Conservation (phyloP, 257 asterid species). For the Mitragyna speciosa region DNA sequence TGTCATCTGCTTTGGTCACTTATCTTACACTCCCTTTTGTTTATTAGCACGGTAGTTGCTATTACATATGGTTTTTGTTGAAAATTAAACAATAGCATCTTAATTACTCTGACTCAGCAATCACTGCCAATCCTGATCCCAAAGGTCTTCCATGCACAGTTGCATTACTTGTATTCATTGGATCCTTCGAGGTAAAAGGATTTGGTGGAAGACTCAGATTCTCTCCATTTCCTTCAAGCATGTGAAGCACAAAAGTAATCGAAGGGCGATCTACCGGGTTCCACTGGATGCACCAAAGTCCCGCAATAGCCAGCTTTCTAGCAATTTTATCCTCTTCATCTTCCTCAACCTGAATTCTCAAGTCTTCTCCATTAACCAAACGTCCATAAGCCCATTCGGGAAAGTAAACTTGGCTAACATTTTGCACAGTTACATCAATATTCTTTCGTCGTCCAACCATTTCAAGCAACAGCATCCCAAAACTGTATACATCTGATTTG, state of each 20-base stretch:
- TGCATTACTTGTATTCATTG: neutral
- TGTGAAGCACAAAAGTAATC: slow-evolving; percentile 26
- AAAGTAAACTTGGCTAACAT: slow-evolving; percentile 19
- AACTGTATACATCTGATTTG: slow-evolving; percentile 39
- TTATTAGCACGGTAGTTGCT: too few species aligned
- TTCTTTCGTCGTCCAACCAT: slow-evolving; percentile 47
- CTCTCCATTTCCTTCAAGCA: slow-evolving; percentile 31
- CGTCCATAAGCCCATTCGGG: slow-evolving; percentile 36
- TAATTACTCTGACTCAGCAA: neutral
- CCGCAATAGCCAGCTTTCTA: slow-evolving; percentile 18
- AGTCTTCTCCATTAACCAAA: slow-evolving; percentile 22
- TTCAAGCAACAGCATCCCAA: slow-evolving; percentile 40
- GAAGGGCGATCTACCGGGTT: slow-evolving; percentile 27
- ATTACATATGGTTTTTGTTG: neutral
- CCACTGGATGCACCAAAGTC: slow-evolving; percentile 41
- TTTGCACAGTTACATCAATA: slow-evolving; percentile 11
- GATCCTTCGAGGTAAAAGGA: neutral
- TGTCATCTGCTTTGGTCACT: too few species aligned
- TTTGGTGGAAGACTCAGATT: neutral
- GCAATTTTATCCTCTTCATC: slow-evolving; percentile 6
- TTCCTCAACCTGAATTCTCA: slow-evolving; percentile 12
- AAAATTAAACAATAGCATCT: neutral
- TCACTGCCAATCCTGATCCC: neutral
- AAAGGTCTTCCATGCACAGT: neutral
- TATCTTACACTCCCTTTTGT: too few species aligned